phyloP scores from a whole-genome alignment of 352 stramenopile genomes.

The Phytophthora aleatoria region DNA sequence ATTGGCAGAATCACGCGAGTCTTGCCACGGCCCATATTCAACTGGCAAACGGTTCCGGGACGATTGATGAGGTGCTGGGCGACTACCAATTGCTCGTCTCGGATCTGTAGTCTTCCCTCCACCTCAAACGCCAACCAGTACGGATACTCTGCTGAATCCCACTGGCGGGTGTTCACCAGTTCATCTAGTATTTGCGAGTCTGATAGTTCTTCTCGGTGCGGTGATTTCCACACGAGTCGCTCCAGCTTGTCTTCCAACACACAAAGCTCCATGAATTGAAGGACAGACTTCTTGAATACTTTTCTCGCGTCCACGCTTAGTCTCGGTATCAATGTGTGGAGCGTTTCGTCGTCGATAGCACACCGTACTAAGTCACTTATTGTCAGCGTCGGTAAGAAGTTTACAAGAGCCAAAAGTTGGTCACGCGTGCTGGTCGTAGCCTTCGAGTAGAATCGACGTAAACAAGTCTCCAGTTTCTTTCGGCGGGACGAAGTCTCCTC shows the following conservation, averaged over 20 bases:
- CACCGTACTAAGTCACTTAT: constrained; percentile 40
- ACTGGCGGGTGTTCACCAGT: constrained; percentile 45
- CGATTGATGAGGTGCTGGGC: constrained; percentile 70
- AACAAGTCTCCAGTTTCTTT: constrained; percentile 17
- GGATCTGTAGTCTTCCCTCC: constrained; percentile 78
- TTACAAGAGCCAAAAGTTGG: background rate
- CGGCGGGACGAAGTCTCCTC: constrained; percentile 25
- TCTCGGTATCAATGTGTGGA: constrained; percentile 38
- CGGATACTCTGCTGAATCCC: constrained; percentile 55
- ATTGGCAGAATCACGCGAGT: constrained; percentile 88
- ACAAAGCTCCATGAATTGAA: constrained; percentile 62
- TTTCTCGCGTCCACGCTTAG: constrained; percentile 12
- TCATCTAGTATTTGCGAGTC: constrained; percentile 55
- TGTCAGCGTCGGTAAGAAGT: constrained; percentile 27
- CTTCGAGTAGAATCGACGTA: constrained; percentile 5
- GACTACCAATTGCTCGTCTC: constrained; percentile 76
- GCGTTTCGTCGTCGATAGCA: constrained; percentile 34
- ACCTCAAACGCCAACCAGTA: constrained; percentile 90
- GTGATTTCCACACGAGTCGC: constrained; percentile 33
- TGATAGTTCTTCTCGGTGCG: constrained; percentile 11
- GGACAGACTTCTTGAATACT: constrained; percentile 27
- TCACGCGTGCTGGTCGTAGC: background rate
- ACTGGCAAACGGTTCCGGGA: constrained; percentile 70
- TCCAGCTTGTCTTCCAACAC: constrained; percentile 76
- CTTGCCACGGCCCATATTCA: constrained; percentile 90